Conservation (phyloP, 805 yeast genomes). For the Zygosaccharomyces kombuchaensis region DNA sequence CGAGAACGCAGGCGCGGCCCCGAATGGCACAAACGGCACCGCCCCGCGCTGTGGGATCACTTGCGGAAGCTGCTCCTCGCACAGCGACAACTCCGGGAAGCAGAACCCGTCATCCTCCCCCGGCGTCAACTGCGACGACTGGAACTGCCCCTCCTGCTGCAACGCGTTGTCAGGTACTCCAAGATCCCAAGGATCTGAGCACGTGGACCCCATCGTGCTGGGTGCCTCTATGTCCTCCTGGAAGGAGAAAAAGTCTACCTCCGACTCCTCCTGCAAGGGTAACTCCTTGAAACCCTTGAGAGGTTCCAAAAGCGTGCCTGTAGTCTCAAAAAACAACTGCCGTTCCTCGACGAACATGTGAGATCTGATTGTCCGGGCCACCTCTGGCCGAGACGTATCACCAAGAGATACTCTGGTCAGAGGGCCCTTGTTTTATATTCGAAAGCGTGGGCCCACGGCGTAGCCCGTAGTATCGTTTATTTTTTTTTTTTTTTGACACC, state of each 20-base stretch:
- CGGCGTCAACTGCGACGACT: neutral
- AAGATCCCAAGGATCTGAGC: neutral
- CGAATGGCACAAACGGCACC: neutral
- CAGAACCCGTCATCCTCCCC: neutral
- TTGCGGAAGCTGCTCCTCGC: neutral
- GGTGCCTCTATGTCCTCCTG: neutral
- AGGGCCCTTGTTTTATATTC: neutral
- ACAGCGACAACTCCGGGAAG: neutral
- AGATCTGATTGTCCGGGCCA: neutral
- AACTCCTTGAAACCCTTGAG: constrained; percentile 2
- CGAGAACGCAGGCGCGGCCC: neutral
- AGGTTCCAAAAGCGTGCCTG: constrained; percentile 1
- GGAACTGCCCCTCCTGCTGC: neutral
- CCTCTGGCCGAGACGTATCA: neutral
- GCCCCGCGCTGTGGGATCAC: neutral
- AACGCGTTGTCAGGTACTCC: neutral
- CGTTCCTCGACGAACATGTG: constrained; percentile 3
- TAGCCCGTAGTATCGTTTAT: neutral
- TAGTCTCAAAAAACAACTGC: constrained; percentile 1
- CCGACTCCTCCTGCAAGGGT: constrained; percentile 1
- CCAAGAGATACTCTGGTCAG: neutral
- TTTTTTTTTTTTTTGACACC: neutral
- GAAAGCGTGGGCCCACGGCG: neutral
- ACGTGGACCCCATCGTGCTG: neutral
- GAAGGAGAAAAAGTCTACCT: constrained; percentile 1